These are phyloP conservation scores for Leucogyrophana mollusca DNA, from an alignment of 768 basidiomycete species.

Conservation along the genomic window DNA sequence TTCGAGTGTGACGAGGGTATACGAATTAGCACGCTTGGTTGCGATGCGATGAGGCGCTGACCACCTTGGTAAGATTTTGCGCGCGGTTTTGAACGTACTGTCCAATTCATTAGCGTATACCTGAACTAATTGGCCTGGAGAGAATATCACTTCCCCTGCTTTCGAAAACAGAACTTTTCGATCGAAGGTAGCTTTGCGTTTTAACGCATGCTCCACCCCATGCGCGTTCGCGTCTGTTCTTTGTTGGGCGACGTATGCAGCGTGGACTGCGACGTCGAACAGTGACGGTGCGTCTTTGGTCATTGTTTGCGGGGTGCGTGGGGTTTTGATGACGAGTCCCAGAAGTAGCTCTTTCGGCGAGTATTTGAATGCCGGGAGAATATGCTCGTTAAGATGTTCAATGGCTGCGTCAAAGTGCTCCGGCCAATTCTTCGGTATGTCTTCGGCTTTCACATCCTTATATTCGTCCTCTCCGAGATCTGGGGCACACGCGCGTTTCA, in stretches of 20 bases:
- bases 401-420: conserved; percentile 29
- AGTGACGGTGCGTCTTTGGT: too few relatives aligned
- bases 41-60: conserved; percentile 22
- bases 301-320: conserved; percentile 7
- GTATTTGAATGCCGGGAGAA: conserved; percentile 13
- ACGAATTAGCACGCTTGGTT: conserved; percentile 14
- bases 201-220: conserved; percentile 15
- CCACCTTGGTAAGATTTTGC: conserved; percentile 32
- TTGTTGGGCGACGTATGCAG: conserved; percentile 29
- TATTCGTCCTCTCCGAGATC: conserved; percentile 25
- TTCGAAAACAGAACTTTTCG: conserved; percentile 9
- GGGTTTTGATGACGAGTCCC: conserved; percentile 5
- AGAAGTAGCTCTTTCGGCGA: conserved; percentile 8
- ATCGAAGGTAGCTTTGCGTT: conserved; percentile 29
- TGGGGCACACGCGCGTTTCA: conserved; percentile 33
- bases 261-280: conserved; percentile 8
- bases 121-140: conserved; percentile 28
- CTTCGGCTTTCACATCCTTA: conserved; percentile 8
- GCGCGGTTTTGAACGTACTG: conserved; percentile 19
- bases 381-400: conserved; percentile 19
- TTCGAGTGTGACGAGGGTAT: conserved; percentile 19
- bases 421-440: conserved; percentile 26
- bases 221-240: conserved; percentile 24
- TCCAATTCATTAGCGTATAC: conserved; percentile 24
- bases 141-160: conserved; percentile 21